Base-by-base conservation (phyloP, 2,329 filamentous ascomycete species). In the Verruconis gallopava region DNA sequence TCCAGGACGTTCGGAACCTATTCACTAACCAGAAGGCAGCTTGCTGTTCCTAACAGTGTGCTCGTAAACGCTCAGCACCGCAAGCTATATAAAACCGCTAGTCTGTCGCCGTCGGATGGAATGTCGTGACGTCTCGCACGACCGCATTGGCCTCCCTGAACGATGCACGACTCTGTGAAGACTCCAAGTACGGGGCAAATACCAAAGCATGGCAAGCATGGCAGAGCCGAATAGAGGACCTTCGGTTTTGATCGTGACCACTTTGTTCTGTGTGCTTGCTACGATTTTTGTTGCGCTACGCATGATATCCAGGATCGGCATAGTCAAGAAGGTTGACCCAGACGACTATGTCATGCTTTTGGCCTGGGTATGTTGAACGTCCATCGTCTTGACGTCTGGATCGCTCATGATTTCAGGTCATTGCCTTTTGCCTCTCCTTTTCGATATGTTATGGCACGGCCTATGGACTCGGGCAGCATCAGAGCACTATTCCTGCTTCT, bases 291-390 rank as follows among this genome's bases (percentile, higher is more conserved):
- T 94, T 50, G 68, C 69, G 33, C 71, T 83, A 25, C 77, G 88
- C 42, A 67, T 93, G 50, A 63, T 84, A 33, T 85, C 82, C 46
- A 74, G 86, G 20, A 68, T 74, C 38, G 75, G 72, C 37, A 79
- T 95, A 38, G 79, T 94, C 43, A 75, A 74, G 50, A 77, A 72
- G 42, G 62, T 85, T 40, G 77, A 72, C 43, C 73, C 74, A 66
- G 85, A 93, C 61, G 88, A 94, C 66, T 81, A 79, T 60, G 74
- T 83, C 51, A 91, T 94, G 59, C 60, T 85, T 9, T 49, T 83
- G 32, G 85, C 86, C 43, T 94, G 85, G 88, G 60, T 77, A 32
- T 57, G 58, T 50, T 12, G 14, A 12, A 14, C 38, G 14, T 11
- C 4, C 21, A 12, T 21, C 15, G 12, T 13, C 14, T n/a, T 11